Base-by-base conservation (phyloP, 495 filamentous ascomycete species). In the Daldinia concentrica region DNA sequence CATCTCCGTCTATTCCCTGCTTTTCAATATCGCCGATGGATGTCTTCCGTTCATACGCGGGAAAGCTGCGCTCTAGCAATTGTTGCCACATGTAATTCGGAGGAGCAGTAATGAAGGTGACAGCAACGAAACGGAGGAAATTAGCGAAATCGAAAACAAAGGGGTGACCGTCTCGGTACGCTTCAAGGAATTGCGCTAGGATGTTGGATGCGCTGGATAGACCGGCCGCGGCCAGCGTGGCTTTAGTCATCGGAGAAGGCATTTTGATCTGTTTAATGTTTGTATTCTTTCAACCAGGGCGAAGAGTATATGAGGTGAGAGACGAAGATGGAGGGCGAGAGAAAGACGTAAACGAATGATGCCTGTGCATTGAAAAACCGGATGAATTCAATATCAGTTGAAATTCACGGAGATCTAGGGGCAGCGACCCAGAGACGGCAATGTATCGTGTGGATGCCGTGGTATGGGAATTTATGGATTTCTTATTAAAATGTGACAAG, bases 51-150 rank as follows among this genome's bases (percentile, higher is more conserved):
- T 77, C 72, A 56, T 78, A 78, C 11, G 77, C 75, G 17, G 77
- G 77, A 63, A 77, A 78, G 9, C 62, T 75, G 32, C 73, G 72
- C 55, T 78, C 77, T 60, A 78, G 77, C 2, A 72, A 39, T 57
- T 77, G 72, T 58, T 78, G 77, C 72, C 74, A 78, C 63, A 75
- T 72, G 58, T 77, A 78, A 45, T 78, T 78, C 15, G 77, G 77
- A 12, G 77, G 77, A 3, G 77, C 66, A 6, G 71, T 74, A 14
- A 78, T 43, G 34, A 78, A 72, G 34, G 77, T 63, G 4, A 78
- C 60, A 61, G 68, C 62, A 14, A 78, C 75, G 43, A 78, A 78
- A 39, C 71, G 77, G n/a, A 77, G 63, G 59, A 78, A 77, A 50
- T 71, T 69, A 56, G 63, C 67, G 29, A 74, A 2, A 50, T 78